Evolutionary conservation across 202 grass and related monocot species (phyloP), one percentile per base, ranked within the genome.

Genomic region (Sporobolus alterniflorus): DNA sequence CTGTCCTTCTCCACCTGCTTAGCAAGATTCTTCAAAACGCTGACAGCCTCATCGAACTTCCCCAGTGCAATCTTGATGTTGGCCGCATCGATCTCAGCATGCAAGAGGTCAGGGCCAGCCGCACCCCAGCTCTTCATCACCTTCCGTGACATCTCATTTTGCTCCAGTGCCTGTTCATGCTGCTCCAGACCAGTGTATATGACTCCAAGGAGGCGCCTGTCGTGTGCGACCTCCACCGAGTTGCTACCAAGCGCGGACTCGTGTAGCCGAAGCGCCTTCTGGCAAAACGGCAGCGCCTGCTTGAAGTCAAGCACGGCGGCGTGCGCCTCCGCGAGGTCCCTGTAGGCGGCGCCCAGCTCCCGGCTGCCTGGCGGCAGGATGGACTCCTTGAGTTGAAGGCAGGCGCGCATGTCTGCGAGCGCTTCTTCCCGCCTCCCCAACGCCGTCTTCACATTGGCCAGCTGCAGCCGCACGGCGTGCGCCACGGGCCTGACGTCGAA

Each of bases 101-200:
- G 84, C 12, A 95, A 32, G 42, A 98, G 73, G 18, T 98, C 92
- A 9, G 77, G 41, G 21, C 78, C 77, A 33, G 54, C 83, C 59
- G 82, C 69, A 6, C 96, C 92, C 96, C 96, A 98, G 48, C 62
- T 93, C 78, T 85, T 91, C 88, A 98, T 74, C 30, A 93, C 89
- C 77, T 95, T 98, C 77, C 87, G 90, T 0, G 96, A 92, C 74
- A 91, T 80, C 72, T 98, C 67, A 49, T 98, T 98, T 82, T 98
- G 82, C 68, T 91, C 88, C 9, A 98, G 61, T 17, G 96, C 96
- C 76, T 89, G 82, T 36, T 89, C 84, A 29, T 98, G 87, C 66
- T 98, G 83, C 80, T 98, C 96, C 34, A 95, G 83, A 3, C 92
- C 92, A 0, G 93, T 98, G 61, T 98, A 98, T 73, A 98, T 95